phyloP scores from a whole-genome alignment of 2,329 filamentous ascomycete species.

The Sclerotinia minor region DNA sequence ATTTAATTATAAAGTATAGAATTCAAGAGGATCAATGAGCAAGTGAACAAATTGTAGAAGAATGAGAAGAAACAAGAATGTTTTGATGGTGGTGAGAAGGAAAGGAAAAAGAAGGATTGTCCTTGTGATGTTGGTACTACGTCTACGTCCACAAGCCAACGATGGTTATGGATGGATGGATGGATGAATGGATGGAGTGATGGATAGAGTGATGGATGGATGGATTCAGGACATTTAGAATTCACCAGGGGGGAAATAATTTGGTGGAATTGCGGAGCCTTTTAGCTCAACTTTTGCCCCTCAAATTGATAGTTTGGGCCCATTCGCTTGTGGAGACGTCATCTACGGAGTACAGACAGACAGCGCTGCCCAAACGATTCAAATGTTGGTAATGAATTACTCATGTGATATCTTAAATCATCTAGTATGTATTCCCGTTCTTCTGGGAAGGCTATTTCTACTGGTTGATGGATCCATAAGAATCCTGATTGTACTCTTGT shows the following conservation, averaged over 20 bases:
- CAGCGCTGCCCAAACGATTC: neutral
- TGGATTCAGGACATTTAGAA: neutral
- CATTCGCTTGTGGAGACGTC: constrained; percentile 11
- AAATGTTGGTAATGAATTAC: neutral
- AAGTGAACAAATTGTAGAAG: too few relatives aligned
- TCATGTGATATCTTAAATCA: too few relatives aligned
- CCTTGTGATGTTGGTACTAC: constrained; percentile 7
- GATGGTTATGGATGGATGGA: neutral
- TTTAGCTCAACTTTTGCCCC: constrained; percentile 4
- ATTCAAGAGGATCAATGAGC: constrained; percentile 1
- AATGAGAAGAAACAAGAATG: neutral
- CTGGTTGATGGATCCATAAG: neutral
- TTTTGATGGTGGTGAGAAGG: neutral
- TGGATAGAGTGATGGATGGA: too few relatives aligned
- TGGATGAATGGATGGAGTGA: too few relatives aligned
- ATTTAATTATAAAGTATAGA: neutral
- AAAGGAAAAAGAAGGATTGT: constrained; percentile 8
- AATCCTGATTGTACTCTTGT: neutral
- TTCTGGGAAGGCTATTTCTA: neutral
- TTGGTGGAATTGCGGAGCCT: neutral
- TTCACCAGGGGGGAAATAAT: neutral
- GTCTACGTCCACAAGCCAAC: neutral
- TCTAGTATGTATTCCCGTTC: neutral
- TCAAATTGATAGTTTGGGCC: neutral
- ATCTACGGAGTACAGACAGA: neutral